Percentiles rank a stretch among this genome's conserved stretches.
phyloP scores from a whole-genome alignment of 1,139 yeast genomes.

The Lodderomyces parapsilosis region DNA sequence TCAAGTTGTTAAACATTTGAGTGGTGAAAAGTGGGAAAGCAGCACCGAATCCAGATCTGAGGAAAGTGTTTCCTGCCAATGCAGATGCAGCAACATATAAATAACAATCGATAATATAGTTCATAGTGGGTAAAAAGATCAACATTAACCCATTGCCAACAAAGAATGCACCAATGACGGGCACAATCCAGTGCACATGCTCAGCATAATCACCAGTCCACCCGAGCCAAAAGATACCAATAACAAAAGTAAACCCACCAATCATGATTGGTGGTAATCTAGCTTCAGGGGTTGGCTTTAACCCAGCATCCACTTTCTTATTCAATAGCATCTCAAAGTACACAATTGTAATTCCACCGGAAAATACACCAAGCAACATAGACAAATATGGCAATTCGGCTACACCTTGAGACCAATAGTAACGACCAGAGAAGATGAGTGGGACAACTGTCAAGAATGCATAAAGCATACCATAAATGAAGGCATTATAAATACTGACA shows the following conservation, averaged over 20 bases:
- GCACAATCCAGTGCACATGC: slow-evolving; percentile 77
- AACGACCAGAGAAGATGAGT: slow-evolving; percentile 61
- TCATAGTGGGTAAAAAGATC: slow-evolving; percentile 75
- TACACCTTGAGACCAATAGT: slow-evolving; percentile 52
- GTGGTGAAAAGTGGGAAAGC: slow-evolving; percentile 51
- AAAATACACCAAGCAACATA: slow-evolving; percentile 57
- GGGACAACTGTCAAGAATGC: slow-evolving; percentile 79
- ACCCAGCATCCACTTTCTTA: slow-evolving; percentile 38
- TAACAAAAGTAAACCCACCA: slow-evolving; percentile 68
- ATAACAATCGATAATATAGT: slow-evolving; percentile 79
- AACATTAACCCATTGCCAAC: slow-evolving; percentile 75
- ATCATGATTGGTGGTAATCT: slow-evolving; percentile 73
- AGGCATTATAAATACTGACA: slow-evolving; percentile 73
- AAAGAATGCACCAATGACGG: slow-evolving; percentile 71
- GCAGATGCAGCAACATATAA: slow-evolving; percentile 80
- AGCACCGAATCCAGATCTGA: slow-evolving; percentile 60
- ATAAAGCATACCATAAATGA: slow-evolving; percentile 81
- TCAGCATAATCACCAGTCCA: slow-evolving; percentile 80
- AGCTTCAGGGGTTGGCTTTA: slow-evolving; percentile 72
- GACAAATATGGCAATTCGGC: slow-evolving; percentile 64
- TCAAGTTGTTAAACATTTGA: slow-evolving; percentile 73
- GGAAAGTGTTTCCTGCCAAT: slow-evolving; percentile 79
- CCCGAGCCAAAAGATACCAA: slow-evolving; percentile 80
- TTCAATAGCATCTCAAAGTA: slow-evolving; percentile 27
- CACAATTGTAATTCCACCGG: slow-evolving; percentile 51